Base-by-base conservation (phyloP, 495 filamentous ascomycete genomes). In the Penicillium diatomitis region DNA sequence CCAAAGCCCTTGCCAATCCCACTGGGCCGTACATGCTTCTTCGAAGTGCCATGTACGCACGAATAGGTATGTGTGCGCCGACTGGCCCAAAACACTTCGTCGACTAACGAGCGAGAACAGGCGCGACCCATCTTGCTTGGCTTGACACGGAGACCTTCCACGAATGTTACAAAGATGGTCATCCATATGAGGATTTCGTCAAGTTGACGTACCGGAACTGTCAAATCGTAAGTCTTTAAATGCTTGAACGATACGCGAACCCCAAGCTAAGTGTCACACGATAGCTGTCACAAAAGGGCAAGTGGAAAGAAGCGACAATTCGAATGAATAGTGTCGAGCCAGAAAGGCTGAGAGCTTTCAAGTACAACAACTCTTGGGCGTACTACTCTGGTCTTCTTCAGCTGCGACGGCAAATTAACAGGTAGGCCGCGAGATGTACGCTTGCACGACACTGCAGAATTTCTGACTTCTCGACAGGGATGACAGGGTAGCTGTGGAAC, bases 301-400 rank as follows among this genome's bases (percentile, higher is more conserved):
- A 77, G 8, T 92, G 87, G 64, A 80, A 85, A 9, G 78, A 86
- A 48, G 88, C 83, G 0, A 70, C 87, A 32, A 70, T 71, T 8
- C 75, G 71, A 34, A 73, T 96, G 49, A 82, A 90, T 47, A 66
- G 72, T n/a, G 66, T 90, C 40, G 74, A 83, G 41, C 69, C 71
- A 9, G 80, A 87, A 56, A 75, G 73, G 27, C 71, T 89, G n/a
- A 80, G 84, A 8, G 82, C 86, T 4, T 75, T 90, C 47, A 92
- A 87, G 62, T 73, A 83, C 9, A 82, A 84, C 55, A 89, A 95
- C 63, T 80, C 86, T 60, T 90, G 89, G 85, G 73, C 78, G 9
- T 78, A 79, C 32, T 89, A 84, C 61, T 77, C 81, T 4, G 86
- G 83, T 1, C 65, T 94, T 6, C 67, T 95, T 7, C 83, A 85